Evolutionary conservation across 257 asterid genomes (phyloP).

Genomic region (Plectranthus barbatus): DNA sequence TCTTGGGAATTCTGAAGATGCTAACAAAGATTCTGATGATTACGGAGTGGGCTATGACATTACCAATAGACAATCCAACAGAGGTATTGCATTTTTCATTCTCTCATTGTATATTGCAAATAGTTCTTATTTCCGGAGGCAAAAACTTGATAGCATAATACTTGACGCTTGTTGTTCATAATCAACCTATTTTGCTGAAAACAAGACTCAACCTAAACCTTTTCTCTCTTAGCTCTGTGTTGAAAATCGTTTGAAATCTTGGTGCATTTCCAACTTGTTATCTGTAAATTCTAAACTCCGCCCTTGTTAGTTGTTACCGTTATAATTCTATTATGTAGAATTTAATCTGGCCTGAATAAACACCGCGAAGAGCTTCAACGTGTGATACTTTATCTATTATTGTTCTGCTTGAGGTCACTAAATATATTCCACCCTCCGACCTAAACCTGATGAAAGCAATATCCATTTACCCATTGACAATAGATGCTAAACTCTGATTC

Average conservation of each 20-base stretch:
- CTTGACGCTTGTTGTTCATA: background rate
- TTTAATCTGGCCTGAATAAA: background rate
- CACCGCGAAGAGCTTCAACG: background rate
- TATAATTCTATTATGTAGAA: background rate
- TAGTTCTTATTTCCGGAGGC: background rate
- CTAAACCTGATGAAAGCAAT: constrained; percentile 7
- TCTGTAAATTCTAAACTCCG: background rate
- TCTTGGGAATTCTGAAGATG: constrained; percentile 36
- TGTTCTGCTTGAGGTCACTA: constrained; percentile 12
- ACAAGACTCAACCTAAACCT: background rate
- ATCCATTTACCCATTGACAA: background rate
- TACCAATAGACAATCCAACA: constrained; percentile 43
- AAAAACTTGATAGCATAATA: constrained; percentile 2
- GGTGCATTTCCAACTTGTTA: background rate
- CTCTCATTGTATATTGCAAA: background rate
- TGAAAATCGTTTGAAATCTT: background rate
- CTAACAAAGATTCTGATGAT: constrained; percentile 40
- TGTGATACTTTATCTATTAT: background rate
- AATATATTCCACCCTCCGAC: background rate
- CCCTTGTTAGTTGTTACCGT: background rate
- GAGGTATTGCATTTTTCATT: constrained; percentile 33
- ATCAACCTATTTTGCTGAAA: background rate
- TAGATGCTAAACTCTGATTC: background rate
- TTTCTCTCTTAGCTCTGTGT: background rate
- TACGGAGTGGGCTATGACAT: constrained; percentile 47